Evolutionary conservation across 139 green algal genomes (phyloP).

Genomic region (Diplosphaera chodatii): DNA sequence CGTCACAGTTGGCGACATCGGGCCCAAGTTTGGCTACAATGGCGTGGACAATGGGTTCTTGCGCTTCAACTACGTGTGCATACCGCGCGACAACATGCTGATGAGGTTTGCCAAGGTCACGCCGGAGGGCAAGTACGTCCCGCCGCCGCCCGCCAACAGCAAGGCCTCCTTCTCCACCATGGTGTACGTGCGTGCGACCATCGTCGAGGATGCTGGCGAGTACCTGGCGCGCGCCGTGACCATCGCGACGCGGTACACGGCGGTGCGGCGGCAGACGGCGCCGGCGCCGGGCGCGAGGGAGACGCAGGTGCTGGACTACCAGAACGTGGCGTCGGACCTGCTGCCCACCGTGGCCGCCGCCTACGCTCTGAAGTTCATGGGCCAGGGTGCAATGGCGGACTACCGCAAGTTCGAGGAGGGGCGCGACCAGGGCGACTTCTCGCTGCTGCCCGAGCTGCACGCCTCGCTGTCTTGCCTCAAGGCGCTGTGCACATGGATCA

Average conservation of each 20-base stretch:
- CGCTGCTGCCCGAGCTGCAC: conserved; percentile 83
- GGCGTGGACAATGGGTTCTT: conserved; percentile 89
- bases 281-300: conserved; percentile 43
- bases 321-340: conserved; percentile 74
- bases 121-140: conserved; percentile 71
- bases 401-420: conserved; percentile 68
- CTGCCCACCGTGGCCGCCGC: conserved; percentile 72
- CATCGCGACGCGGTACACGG: conserved; percentile 45
- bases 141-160: conserved; percentile 70
- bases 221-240: conserved; percentile 70
- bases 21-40: conserved; percentile 88
- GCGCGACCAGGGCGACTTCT: conserved; percentile 73
- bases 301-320: conserved; percentile 92
- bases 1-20: conserved; percentile 90
- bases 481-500: conserved; percentile 51
- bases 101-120: conserved; percentile 78
- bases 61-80: conserved; percentile 59
- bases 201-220: too few relatives aligned
- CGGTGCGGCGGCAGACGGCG: too few relatives aligned
- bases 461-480: conserved; percentile 76
- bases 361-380: conserved; percentile 91
- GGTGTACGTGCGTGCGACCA: too few relatives aligned
- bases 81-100: conserved; percentile 82
- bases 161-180: conserved; percentile 92
- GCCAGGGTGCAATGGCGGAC: conserved; percentile 40